Base-by-base conservation (phyloP, 257 asterid species). In the Nemophila menziesii region DNA sequence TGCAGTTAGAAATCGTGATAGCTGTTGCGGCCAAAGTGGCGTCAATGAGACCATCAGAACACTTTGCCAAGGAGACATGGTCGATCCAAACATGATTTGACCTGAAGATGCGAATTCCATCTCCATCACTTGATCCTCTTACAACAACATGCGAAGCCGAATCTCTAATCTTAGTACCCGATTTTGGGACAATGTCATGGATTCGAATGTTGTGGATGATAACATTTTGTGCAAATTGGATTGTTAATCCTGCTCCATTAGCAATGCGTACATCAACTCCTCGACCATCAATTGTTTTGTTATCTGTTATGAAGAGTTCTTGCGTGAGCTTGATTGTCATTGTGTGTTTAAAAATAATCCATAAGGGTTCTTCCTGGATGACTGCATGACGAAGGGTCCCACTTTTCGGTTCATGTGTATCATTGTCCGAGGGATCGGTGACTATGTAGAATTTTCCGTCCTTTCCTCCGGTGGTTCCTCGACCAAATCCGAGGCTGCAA, bases 401-500 rank as follows among this genome's bases (percentile, higher is more conserved):
- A 0, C 52, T 59, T n/a, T 34, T 60, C 0, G 72, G 68, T 36
- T 60, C 56, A 4, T 54, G 9, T 36, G 60, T 10, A 16, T 60
- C 63, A 4, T 51, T 3, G 19, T 65, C 72, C 0, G 64, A 48
- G 8, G 67, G 13, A 20, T 65, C 60, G 5, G 61, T 44, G 1
- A 65, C 68, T 17, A 21, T 10, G 49, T 65, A 65, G 13, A 50
- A 29, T 13, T 36, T 40, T 6, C 72, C 72, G 5, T 53, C 64
- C 43, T 55, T 65, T 2, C 72, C 72, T 7, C 72, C 72, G 2
- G 64, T 65, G 16, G 64, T 17, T 1, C 29, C 51, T 7, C 39
- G 64, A 14, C 72, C 72, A 11, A 65, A 65, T n/a, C 72, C 72
- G 1, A 60, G 44, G 41, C 39, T 57, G 20, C 72, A 65, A 51